phyloP scores from a whole-genome alignment of 345 rosid genomes.

The Ailanthus altissimus region DNA sequence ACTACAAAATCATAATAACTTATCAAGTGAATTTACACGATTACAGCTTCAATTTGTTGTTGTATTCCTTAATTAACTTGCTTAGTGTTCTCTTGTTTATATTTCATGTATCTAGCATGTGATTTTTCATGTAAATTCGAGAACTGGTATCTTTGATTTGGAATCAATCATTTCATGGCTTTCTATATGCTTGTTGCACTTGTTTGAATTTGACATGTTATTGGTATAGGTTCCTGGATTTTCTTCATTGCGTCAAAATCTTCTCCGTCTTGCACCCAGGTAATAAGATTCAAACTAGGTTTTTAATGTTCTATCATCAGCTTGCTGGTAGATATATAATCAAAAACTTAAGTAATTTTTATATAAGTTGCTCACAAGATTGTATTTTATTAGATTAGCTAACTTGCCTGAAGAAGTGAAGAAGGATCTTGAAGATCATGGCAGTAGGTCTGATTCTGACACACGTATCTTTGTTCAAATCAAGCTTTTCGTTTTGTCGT shows the following conservation, averaged over 20 bases:
- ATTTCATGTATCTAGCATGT: background rate
- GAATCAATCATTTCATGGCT: background rate
- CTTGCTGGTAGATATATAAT: background rate
- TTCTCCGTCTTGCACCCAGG: slow-evolving; percentile 78
- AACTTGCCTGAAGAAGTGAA: slow-evolving; percentile 73
- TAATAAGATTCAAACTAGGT: slow-evolving; percentile 27
- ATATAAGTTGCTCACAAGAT: slow-evolving; percentile 1
- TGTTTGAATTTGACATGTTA: slow-evolving; percentile 19
- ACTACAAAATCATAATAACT: too few species aligned
- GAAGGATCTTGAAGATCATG: slow-evolving; percentile 82
- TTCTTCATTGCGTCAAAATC: slow-evolving; percentile 64
- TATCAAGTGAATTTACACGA: too few species aligned
- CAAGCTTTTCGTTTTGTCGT: background rate
- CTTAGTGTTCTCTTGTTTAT: background rate
- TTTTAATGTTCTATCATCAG: background rate
- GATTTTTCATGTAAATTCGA: background rate
- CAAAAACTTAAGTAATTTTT: background rate
- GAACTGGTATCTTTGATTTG: background rate
- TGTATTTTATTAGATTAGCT: slow-evolving; percentile 61
- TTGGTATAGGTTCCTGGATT: slow-evolving; percentile 80
- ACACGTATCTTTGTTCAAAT: background rate
- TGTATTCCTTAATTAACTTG: background rate
- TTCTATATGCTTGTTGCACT: background rate
- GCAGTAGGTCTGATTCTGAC: slow-evolving; percentile 54
- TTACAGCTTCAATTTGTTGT: background rate